Percentiles rank a stretch among this genome's conserved stretches.
Conservation (phyloP, 305 asterid genomes). For the Striga hermonthica region DNA sequence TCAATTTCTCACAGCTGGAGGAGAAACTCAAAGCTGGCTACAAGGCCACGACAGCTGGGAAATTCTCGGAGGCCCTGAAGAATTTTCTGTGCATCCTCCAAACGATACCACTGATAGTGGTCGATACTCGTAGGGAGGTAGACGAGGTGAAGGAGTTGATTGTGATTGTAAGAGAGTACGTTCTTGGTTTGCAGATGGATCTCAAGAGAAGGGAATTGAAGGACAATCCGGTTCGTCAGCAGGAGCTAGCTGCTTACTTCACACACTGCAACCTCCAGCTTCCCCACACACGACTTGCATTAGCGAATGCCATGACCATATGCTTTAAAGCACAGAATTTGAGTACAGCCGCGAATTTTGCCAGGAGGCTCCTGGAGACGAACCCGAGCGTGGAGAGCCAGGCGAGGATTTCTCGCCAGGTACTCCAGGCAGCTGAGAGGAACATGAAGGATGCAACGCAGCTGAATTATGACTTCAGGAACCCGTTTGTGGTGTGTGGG, state of each 20-base stretch:
- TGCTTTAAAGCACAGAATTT: conserved; percentile 68
- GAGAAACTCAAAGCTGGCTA: conserved; percentile 77
- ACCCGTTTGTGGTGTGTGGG: conserved; percentile 88
- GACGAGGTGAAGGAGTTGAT: conserved; percentile 88
- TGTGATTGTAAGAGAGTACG: conserved; percentile 69
- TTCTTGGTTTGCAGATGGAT: conserved; percentile 77
- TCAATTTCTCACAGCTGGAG: conserved; percentile 65
- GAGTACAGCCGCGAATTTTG: conserved; percentile 78
- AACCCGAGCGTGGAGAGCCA: conserved; percentile 71
- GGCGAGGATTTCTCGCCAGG: conserved; percentile 62
- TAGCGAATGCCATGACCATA: conserved; percentile 67
- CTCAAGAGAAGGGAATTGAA: conserved; percentile 72
- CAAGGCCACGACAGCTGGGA: conserved; percentile 78
- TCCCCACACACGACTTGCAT: conserved; percentile 79
- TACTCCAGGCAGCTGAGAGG: conserved; percentile 79
- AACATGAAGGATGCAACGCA: conserved; percentile 64
- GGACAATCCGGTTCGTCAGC: conserved; percentile 76
- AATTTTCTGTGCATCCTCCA: conserved; percentile 63
- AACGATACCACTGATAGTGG: conserved; percentile 77
- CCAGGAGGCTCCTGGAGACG: conserved; percentile 73
- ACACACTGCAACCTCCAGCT: conserved; percentile 83
- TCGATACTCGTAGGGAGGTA: conserved; percentile 87
- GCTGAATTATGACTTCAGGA: conserved; percentile 82
- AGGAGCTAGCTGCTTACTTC: conserved; percentile 91
- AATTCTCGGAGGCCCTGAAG: conserved; percentile 71